Evolutionary conservation across 768 basidiomycete genomes (phyloP), one percentile per base, ranked within the genome.

Genomic region (Mycena amicta): DNA sequence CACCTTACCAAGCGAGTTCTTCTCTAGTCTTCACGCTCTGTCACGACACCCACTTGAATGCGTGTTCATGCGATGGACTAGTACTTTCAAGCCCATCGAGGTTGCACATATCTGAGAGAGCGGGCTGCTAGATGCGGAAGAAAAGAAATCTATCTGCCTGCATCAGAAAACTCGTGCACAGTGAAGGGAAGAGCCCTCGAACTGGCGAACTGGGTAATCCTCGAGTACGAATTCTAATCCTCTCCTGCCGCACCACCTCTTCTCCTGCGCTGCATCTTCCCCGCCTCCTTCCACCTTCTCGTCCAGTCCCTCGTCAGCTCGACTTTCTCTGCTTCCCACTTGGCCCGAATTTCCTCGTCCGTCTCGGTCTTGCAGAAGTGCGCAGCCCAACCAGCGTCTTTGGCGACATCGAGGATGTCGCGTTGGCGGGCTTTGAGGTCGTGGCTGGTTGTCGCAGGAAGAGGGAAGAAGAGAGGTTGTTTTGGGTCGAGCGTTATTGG

Each of bases 291-390:
- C 72, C 84, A 86, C 47, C 89, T 72, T 67, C 83, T 83, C 74
- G 90, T 92, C 91, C 92, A 93, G 50, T 84, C 88, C 59, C 72
- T 77, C 53, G 92, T 93, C 70, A 93, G 70, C 53, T 85, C 83
- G 0, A 77, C 79, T 66, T 86, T 88, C 46, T 77, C 73, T n/a
- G 75, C 81, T 66, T 93, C 91, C 90, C 92, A 93, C 52, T 77
- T 72, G 61, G 78, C 78, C 50, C 81, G 77, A 31, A 91, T 88
- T 64, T 86, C 84, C n/a, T 84, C 83, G 40, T 80, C 77, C 16
- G 75, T 80, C 56, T 79, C 77, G 2, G 82, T 83, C 39, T 82
- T 71, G 58, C 73, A 79, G 66, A 88, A 84, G 43, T 76, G 71
- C 80, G 80, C 81, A 61, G 79, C 69, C 78, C 79, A 83, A 11